phyloP scores from a whole-genome alignment of 148 eudicot genomes.

The Chenopodium berlandieri region DNA sequence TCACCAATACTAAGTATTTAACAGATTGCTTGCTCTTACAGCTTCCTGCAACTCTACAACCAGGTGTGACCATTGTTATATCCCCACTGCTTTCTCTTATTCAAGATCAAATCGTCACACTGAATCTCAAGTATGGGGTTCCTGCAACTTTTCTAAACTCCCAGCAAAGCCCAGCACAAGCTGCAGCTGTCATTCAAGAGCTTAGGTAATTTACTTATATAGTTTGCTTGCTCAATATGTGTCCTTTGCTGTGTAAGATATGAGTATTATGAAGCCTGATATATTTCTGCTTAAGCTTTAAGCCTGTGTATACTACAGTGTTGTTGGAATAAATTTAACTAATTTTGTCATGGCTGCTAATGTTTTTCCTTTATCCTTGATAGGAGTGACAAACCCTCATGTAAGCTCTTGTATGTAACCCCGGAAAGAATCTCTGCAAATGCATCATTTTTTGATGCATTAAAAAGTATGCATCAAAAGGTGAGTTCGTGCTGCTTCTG shows the following conservation, averaged over 20 bases:
- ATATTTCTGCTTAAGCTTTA: neutral
- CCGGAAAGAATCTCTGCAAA: conserved; percentile 96
- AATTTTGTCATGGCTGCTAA: neutral
- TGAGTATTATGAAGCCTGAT: neutral
- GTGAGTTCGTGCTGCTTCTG: conserved; percentile 33
- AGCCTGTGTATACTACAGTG: neutral
- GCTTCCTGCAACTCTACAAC: conserved; percentile 89
- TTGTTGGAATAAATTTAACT: neutral
- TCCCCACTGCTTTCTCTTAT: conserved; percentile 96
- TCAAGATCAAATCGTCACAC: conserved; percentile 94
- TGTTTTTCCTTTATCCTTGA: conserved; percentile 14
- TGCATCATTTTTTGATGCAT: conserved; percentile 61
- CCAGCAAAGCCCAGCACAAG: conserved; percentile 86
- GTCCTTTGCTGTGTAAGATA: neutral
- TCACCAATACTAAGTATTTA: neutral
- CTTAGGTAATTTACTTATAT: conserved; percentile 46
- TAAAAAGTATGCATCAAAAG: conserved; percentile 64
- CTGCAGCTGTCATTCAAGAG: conserved; percentile 82
- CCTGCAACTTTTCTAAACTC: conserved; percentile 95
- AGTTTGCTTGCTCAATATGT: neutral
- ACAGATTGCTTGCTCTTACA: conserved; percentile 30
- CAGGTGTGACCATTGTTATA: conserved; percentile 89
- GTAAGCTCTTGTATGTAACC: conserved; percentile 97
- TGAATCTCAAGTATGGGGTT: conserved; percentile 86
- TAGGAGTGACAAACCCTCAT: conserved; percentile 89